Evolutionary conservation across 23 red algal genomes (phyloP).

Genomic region (Cyanidiococcus yangmingshanensis): DNA sequence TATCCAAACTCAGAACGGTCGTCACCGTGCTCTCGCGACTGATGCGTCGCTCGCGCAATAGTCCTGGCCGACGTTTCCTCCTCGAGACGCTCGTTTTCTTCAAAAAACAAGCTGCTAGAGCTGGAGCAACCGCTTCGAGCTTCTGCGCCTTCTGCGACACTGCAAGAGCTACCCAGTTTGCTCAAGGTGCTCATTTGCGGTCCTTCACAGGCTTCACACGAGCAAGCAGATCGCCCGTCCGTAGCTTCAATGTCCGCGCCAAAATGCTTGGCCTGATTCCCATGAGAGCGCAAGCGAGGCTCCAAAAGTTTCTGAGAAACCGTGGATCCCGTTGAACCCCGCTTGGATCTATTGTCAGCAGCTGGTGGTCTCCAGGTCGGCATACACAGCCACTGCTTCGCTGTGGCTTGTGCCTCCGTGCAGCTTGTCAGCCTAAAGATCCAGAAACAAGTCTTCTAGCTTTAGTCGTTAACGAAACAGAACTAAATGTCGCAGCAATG

Average conservation of each 20-base stretch:
- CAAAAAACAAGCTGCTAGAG: not conserved
- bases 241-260: not conserved
- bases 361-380: not conserved
- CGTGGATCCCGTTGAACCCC: not conserved
- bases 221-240: not conserved
- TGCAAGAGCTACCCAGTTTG: not conserved
- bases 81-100: not conserved
- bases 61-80: not conserved
- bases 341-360: not conserved
- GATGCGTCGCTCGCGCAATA: not conserved
- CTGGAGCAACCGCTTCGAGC: not conserved
- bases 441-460: not conserved
- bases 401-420: no score
- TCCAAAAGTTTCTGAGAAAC: not conserved
- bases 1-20: not conserved
- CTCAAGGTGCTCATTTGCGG: not conserved
- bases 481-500: not conserved
- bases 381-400: no score
- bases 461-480: not conserved
- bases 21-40: not conserved
- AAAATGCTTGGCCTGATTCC: not conserved
- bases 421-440: not conserved
- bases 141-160: not conserved
- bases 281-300: no score
- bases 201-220: not conserved